Base-by-base conservation (phyloP, 495 filamentous ascomycete genomes). In the Penicillium nucicola region DNA sequence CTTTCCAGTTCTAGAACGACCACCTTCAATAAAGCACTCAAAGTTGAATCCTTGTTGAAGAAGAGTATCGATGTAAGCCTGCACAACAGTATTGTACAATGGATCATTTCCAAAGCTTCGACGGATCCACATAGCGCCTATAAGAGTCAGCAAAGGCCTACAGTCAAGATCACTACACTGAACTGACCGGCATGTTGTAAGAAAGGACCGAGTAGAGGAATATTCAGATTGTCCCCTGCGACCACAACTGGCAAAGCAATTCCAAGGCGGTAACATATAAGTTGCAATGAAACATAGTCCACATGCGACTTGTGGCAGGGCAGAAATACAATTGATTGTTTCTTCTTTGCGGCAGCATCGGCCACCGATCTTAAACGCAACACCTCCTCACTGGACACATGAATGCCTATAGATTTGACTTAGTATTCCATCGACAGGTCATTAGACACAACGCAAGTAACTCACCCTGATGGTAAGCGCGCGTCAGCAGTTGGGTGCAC, bases 1-100 rank as follows among this genome's bases (percentile, higher is more conserved):
- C 69, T 98, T 98, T 7, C 93, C 93, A 0, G 92, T 98, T 46
- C 93, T 74, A 7, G 90, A 96, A 9, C 93, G 81, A 12, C 91
- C 91, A 20, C 93, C 93, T 69, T 98, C 93, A 53, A 96, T 93
- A 58, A 97, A 97, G 67, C 93, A 97, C 61, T 95, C 91, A 34
- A 98, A 84, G 64, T 97, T 97, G 71, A 84, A 95, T 1, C 93
- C 93, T 42, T 88, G 84, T 57, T 90, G 87, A 9, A 98, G 78
- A 19, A 98, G 63, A 0, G 90, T 92, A 64, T 98, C 93, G 58
- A 98, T 92, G 63, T 98, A 98, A 0, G 91, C 78, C 67, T 98
- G 93, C 10, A 98, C 93, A 6, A 96, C 79, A 0, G 91, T 93
- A 7, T 82, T 80, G 62, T 98, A 98, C 3, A 98, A 73, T 23